Conservation (phyloP, 2,329 filamentous ascomycete species). For the Aaosphaeria arxii region DNA sequence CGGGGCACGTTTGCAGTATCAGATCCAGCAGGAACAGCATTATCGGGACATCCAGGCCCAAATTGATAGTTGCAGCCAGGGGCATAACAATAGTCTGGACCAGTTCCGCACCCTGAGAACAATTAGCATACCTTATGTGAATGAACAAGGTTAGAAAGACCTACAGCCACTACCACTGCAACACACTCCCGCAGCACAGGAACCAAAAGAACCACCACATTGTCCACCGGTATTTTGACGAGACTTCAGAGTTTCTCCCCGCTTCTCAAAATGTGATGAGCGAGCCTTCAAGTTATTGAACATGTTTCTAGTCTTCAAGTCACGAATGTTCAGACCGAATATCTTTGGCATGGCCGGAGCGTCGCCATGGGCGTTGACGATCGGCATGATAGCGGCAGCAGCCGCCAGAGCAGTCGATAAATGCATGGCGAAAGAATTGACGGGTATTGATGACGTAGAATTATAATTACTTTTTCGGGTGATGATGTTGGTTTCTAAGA, state of each 20-base stretch:
- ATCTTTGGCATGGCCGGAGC: slow-evolving; percentile 27
- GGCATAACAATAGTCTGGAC: slow-evolving; percentile 56
- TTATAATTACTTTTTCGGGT: slow-evolving; percentile 8
- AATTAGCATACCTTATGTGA: slow-evolving; percentile 7
- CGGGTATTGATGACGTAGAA: not conserved
- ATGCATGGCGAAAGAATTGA: slow-evolving; percentile 18
- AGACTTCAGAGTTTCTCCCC: slow-evolving; percentile 14
- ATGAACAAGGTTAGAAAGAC: slow-evolving; percentile 1
- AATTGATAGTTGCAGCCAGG: slow-evolving; percentile 62
- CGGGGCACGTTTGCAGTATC: slow-evolving; percentile 55
- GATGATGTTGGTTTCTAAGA: slow-evolving; percentile 1
- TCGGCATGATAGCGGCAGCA: slow-evolving; percentile 24
- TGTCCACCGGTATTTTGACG: slow-evolving; percentile 19
- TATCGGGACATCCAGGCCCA: slow-evolving; percentile 61
- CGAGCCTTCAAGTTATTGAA: slow-evolving; percentile 25
- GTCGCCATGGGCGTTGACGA: slow-evolving; percentile 30
- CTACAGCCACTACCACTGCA: slow-evolving; percentile 33
- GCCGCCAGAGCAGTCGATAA: slow-evolving; percentile 28
- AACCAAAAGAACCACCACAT: slow-evolving; percentile 29
- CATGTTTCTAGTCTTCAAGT: slow-evolving; percentile 32
- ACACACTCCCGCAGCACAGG: slow-evolving; percentile 32
- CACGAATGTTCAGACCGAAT: slow-evolving; percentile 30
- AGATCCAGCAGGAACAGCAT: slow-evolving; percentile 52
- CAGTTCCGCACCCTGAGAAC: slow-evolving; percentile 49
- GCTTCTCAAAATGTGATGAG: slow-evolving; percentile 13